phyloP scores from a whole-genome alignment of 306 rosid species.

The Alnus rubra region DNA sequence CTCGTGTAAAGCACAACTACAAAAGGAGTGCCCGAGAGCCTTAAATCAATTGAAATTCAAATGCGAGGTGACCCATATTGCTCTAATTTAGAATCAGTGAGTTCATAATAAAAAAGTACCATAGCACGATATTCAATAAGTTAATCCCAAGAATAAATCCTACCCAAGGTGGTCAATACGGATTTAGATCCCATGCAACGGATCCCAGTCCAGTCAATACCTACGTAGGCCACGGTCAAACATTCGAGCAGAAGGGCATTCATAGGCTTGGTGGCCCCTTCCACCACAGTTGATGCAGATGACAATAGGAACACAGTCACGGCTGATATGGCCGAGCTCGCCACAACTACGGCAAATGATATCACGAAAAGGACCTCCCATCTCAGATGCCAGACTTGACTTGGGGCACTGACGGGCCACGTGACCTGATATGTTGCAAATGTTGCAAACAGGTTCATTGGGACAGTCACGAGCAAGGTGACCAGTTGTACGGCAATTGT shows the following conservation, averaged over 20 bases:
- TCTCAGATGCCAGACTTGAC: conserved; percentile 7
- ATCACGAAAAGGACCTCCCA: conserved; percentile 9
- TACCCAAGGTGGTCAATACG: no score
- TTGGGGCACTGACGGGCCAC: conserved; percentile 18
- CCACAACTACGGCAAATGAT: conserved; percentile 16
- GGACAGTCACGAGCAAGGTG: conserved; percentile 34
- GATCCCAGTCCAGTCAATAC: conserved; percentile 4
- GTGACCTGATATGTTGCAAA: conserved; percentile 34
- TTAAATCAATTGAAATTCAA: neutral
- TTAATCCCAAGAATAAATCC: neutral
- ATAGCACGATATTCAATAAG: neutral
- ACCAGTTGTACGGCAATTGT: conserved; percentile 22
- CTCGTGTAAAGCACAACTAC: neutral
- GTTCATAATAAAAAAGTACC: neutral
- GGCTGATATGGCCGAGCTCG: conserved; percentile 19
- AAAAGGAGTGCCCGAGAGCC: neutral
- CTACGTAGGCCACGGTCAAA: neutral
- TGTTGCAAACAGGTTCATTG: conserved; percentile 26
- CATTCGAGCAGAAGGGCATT: conserved; percentile 19
- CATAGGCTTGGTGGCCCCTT: conserved; percentile 27
- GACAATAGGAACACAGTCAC: conserved; percentile 20
- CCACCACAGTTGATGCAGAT: conserved; percentile 31
- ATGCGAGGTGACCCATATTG: neutral
- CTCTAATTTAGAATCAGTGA: neutral
- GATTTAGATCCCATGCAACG: no score